Percentiles rank a stretch among this genome's conserved stretches.
These are phyloP conservation scores for Ceratopteris richardii DNA, from an alignment of 75 land plant genomes.

Conservation along the genomic window DNA sequence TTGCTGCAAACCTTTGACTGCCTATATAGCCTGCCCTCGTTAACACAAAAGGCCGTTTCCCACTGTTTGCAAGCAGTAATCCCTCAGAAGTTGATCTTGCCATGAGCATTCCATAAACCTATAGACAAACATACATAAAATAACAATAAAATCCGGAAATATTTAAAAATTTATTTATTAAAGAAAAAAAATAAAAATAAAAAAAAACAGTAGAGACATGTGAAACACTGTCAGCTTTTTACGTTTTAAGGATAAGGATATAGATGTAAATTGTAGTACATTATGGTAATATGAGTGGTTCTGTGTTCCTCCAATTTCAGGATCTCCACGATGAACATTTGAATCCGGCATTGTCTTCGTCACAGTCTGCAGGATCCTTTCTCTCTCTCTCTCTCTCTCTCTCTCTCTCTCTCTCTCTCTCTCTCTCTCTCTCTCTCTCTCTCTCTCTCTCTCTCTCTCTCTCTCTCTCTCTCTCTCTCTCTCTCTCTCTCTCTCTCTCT, in stretches of 20 bases:
- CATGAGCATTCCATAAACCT: slow-evolving; percentile 97
- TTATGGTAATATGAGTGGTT: slow-evolving; percentile 77
- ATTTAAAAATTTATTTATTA: not conserved
- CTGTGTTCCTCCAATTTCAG: slow-evolving; percentile 78
- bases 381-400: too few relatives aligned
- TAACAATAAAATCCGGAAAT: too few relatives aligned
- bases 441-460: too few relatives aligned
- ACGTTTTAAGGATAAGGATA: too few relatives aligned
- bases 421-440: too few relatives aligned
- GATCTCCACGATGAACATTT: slow-evolving; percentile 82
- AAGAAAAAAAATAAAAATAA: not conserved
- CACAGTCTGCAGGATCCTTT: slow-evolving; percentile 40
- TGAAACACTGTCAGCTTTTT: too few relatives aligned
- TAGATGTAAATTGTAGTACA: too few relatives aligned
- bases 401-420: too few relatives aligned
- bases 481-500: too few relatives aligned
- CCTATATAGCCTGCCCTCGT: slow-evolving; percentile 93
- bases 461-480: too few relatives aligned
- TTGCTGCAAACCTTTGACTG: slow-evolving; percentile 93
- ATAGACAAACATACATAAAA: not conserved
- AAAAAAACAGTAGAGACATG: slow-evolving; percentile 1
- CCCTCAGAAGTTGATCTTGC: slow-evolving; percentile 91
- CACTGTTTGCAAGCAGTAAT: slow-evolving; percentile 54
- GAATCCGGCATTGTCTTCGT: slow-evolving; percentile 95
- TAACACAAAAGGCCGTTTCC: slow-evolving; percentile 82